Base-by-base conservation (phyloP, 78 protist species). In the Dictyostelium discoideum region DNA sequence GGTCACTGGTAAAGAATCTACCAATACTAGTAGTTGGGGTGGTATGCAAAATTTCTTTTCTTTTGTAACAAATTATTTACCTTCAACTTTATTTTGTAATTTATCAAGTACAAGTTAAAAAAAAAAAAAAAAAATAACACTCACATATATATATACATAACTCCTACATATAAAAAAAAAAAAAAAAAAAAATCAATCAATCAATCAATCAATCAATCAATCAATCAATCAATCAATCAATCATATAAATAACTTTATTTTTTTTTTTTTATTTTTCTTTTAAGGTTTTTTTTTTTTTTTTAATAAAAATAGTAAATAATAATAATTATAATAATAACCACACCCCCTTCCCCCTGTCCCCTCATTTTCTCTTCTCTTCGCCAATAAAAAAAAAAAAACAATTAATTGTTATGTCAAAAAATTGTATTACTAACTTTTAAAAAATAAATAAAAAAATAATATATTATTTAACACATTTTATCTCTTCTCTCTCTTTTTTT, bases 41-140 rank as follows among this genome's bases (percentile, higher is more conserved):
- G 94, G 94, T 22, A 80, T 67, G 83, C 85, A 80, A 37, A 73
- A 78, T 39, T 90, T 90, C 42, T 90, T 54, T 73, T 77, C 87
- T 8, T 90, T 90, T 82, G 81, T 90, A 14, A 72, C 95, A 22
- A 50, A 90, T 77, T 82, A 81, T 69, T 90, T 90, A 54, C 95
- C 95, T 22, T 67, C 95, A 26, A 67, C 87, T 83, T 40, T 90
- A 42, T 40, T 90, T 80, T 90, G 95, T 73, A 90, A 90, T 82
- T 69, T 90, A 48, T 90, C 95, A 57, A 83, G 79, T 74, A 90
- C 95, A 20, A 79, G 84, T 79, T 79, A 79, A 46, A 44, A 3
- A 60, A 54, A 46, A 5, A 46, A 46, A 46, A 63, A 20, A 57
- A 57, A 5, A 11, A 57, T 57, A 3, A 67, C 7, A n/a, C 32